Conservation (phyloP, 129 eudicot genomes). For the Kitagawia praeruptora region DNA sequence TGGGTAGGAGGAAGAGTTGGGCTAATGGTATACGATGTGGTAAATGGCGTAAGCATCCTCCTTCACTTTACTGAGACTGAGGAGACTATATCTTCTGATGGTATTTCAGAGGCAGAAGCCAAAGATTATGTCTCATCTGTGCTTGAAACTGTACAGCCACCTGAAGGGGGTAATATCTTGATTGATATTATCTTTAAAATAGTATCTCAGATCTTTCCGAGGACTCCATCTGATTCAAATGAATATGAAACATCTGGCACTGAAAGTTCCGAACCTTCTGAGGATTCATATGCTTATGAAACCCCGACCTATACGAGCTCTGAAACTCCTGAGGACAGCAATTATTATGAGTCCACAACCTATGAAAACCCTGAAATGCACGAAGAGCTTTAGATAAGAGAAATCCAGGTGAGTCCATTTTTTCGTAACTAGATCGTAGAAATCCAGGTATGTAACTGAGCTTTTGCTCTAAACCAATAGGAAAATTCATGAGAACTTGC, state of each 20-base stretch:
- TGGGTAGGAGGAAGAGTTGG: constrained; percentile 95
- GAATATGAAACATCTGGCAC: constrained; percentile 12
- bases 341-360: constrained; percentile 25
- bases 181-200: neutral
- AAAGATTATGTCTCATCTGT: constrained; percentile 2
- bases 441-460: neutral
- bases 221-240: constrained; percentile 11
- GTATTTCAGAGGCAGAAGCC: constrained; percentile 5
- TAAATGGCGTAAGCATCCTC: constrained; percentile 47
- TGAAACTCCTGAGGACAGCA: constrained; percentile 28
- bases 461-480: neutral
- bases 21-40: constrained; percentile 78
- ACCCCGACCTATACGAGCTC: constrained; percentile 22
- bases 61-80: constrained; percentile 36
- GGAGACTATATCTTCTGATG: constrained; percentile 12
- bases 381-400: constrained; percentile 41
- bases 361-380: constrained; percentile 33
- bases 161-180: neutral
- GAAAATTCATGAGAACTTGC: neutral
- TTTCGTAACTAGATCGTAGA: constrained; percentile 9
- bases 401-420: neutral
- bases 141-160: constrained; percentile 2
- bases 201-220: neutral
- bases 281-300: constrained; percentile 29
- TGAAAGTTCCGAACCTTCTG: constrained; percentile 27